Evolutionary conservation across 1,139 yeast genomes (phyloP).

Genomic region (Pneumocystis murina): DNA sequence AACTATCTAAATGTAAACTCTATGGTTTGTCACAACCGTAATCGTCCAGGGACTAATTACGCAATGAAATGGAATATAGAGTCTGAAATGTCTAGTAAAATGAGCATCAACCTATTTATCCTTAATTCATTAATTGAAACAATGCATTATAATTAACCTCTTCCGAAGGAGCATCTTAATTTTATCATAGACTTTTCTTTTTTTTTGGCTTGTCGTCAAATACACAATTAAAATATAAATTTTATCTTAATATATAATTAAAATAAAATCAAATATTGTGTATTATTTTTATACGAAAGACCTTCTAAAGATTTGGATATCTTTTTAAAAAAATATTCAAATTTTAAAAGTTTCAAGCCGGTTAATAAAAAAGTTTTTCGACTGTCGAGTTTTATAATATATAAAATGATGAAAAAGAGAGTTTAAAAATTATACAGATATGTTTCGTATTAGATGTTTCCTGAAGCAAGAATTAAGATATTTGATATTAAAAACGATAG

Average conservation of each 20-base stretch:
- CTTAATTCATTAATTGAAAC: not conserved
- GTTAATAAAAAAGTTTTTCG: not conserved
- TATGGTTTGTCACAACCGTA: not conserved
- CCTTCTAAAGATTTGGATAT: not conserved
- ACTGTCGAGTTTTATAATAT: not conserved
- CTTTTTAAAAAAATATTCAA: not conserved
- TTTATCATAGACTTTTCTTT: not conserved
- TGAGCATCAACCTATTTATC: not conserved
- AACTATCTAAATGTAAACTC: not conserved
- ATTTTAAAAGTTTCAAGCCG: not conserved
- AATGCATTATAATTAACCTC: not conserved
- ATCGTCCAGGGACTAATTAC: not conserved
- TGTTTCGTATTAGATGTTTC: not conserved
- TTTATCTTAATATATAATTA: not conserved
- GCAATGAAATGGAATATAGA: not conserved
- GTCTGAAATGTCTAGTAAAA: not conserved
- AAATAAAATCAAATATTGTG: not conserved
- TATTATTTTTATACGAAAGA: not conserved
- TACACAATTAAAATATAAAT: not conserved
- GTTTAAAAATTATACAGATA: not conserved
- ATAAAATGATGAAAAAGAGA: not conserved
- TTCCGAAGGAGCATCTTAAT: not conserved
- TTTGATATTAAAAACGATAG: not conserved
- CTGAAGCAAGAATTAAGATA: not conserved
- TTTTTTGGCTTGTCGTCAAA: not conserved